Evolutionary conservation across 306 rosid genomes (phyloP).

Genomic region (Casuarina equisetifolia): DNA sequence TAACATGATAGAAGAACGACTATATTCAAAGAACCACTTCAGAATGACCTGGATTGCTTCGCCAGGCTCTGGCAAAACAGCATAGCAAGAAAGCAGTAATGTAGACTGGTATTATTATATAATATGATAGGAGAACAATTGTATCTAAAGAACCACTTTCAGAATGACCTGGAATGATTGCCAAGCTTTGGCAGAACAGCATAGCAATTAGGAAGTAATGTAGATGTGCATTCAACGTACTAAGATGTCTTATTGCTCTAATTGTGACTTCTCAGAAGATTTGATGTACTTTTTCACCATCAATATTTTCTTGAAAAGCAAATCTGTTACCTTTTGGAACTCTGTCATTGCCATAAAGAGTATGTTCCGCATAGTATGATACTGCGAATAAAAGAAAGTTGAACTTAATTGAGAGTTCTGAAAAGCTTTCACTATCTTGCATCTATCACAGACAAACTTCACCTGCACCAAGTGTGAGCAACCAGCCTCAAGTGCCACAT

Average conservation of each 20-base stretch:
- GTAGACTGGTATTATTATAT: background rate
- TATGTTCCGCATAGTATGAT: slow-evolving; percentile 76
- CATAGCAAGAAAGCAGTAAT: background rate
- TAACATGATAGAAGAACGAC: background rate
- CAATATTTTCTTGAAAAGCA: slow-evolving; percentile 12
- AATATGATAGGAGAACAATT: background rate
- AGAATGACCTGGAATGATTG: background rate
- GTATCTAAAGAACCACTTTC: background rate
- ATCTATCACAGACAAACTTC: slow-evolving; percentile 27
- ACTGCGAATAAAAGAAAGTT: slow-evolving; percentile 46
- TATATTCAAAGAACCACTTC: background rate
- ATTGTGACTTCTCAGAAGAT: background rate
- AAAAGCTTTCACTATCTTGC: background rate
- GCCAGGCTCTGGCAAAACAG: background rate
- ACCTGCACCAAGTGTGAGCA: slow-evolving; percentile 89
- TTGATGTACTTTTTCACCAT: slow-evolving; percentile 5
- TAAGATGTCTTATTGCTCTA: background rate
- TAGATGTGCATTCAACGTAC: background rate
- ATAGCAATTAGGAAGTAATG: background rate
- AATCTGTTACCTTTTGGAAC: slow-evolving; percentile 57
- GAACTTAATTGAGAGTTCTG: background rate
- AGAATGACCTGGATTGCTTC: background rate
- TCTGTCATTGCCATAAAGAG: slow-evolving; percentile 82
- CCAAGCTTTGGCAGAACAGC: background rate
- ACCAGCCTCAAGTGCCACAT: slow-evolving; percentile 67